Evolutionary conservation across 2,329 filamentous ascomycete species (phyloP).

Genomic region (Penicillium paneum): DNA sequence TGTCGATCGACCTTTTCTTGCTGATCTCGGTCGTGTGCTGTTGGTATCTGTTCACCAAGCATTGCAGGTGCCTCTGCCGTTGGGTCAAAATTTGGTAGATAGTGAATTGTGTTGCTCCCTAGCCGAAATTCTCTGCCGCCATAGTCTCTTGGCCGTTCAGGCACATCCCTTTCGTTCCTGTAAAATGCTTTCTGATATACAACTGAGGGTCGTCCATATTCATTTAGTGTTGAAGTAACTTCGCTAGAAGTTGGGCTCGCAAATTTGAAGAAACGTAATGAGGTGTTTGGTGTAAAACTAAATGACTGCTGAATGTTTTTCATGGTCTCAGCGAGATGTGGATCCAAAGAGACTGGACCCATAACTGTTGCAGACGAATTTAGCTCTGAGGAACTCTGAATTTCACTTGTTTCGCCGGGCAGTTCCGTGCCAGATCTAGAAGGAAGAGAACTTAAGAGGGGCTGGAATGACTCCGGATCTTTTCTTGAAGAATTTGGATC

Average conservation of each 20-base stretch:
- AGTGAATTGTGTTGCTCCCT: constrained; percentile 71
- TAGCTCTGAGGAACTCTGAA: constrained; percentile 15
- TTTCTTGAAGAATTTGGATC: constrained; percentile 53
- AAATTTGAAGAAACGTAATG: constrained; percentile 26
- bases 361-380: constrained; percentile 21
- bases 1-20: constrained; percentile 52
- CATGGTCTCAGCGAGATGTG: constrained; percentile 19
- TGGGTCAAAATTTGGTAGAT: constrained; percentile 73
- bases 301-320: constrained; percentile 31
- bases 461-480: constrained; percentile 19
- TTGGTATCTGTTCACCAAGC: constrained; percentile 52
- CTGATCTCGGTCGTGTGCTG: constrained; percentile 50
- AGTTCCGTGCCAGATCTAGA: constrained; percentile 4
- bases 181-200: constrained; percentile 87
- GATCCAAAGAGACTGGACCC: constrained; percentile 10
- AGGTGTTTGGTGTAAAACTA: constrained; percentile 21
- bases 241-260: constrained; percentile 36
- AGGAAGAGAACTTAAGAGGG: constrained; percentile 5
- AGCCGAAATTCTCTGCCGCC: constrained; percentile 82
- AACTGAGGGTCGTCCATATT: constrained; percentile 60
- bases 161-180: constrained; percentile 78
- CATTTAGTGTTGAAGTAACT: constrained; percentile 55
- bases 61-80: constrained; percentile 56
- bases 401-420: constrained; percentile 5
- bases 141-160: constrained; percentile 73